Evolutionary conservation across 2,329 filamentous ascomycete species (phyloP).

Genomic region (Colletotrichum liaoningense): DNA sequence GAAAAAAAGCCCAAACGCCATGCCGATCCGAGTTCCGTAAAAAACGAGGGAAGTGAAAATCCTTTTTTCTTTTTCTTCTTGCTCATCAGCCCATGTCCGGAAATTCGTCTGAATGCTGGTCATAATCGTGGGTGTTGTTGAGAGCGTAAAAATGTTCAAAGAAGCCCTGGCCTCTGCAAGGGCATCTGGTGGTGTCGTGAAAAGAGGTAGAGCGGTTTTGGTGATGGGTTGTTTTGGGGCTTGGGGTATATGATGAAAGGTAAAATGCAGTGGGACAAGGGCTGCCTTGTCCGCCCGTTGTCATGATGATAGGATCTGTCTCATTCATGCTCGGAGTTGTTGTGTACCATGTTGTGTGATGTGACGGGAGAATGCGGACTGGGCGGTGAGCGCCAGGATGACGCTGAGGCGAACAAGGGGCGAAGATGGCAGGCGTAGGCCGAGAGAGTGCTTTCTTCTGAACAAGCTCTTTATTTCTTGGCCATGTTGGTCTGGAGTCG

Average conservation of each 20-base stretch:
- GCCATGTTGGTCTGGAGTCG: conserved; percentile 45
- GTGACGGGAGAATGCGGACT: background rate
- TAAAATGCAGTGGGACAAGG: conserved; percentile 17
- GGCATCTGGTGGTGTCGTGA: conserved; percentile 17
- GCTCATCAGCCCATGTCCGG: conserved; percentile 24
- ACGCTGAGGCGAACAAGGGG: background rate
- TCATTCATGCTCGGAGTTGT: conserved; percentile 4
- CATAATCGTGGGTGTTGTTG: conserved; percentile 25
- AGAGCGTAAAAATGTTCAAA: conserved; percentile 15
- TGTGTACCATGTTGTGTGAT: background rate
- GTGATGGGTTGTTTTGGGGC: background rate
- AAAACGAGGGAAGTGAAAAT: conserved; percentile 11
- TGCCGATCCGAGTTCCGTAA: conserved; percentile 10
- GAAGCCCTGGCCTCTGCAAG: conserved; percentile 22
- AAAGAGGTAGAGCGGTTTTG: conserved; percentile 10
- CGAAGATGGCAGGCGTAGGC: background rate
- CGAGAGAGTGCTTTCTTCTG: background rate
- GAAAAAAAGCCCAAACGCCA: conserved; percentile 20
- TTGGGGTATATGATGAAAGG: conserved; percentile 14
- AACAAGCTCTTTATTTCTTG: conserved; percentile 37
- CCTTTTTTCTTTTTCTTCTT: conserved; percentile 23
- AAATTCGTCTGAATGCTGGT: conserved; percentile 31
- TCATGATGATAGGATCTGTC: background rate
- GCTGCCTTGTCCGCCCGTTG: background rate
- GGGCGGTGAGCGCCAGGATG: background rate